Base-by-base conservation (phyloP, 78 protist species). In the Dictyostelium citrinum region DNA sequence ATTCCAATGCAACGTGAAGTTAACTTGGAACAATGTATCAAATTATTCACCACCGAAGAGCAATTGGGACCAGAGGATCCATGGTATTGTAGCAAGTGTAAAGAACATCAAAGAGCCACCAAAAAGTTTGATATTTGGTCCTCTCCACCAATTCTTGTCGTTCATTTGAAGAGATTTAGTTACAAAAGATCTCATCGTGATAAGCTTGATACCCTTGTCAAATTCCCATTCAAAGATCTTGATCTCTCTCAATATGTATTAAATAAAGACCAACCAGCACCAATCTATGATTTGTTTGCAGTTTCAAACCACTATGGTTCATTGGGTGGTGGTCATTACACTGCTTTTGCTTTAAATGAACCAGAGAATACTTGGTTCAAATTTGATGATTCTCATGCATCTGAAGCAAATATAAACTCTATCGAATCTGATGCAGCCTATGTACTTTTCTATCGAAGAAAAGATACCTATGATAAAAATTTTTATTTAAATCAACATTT, bases 271-370 rank as follows among this genome's bases (percentile, higher is more conserved):
- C 81, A 84, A 29, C 49, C 78, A n/a, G 27, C 71, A 12, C 72
- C 95, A 51, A 67, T 91, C 35, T 98, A 98, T 55, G 98, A 97
- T 17, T 90, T 98, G 17, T 93, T 46, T 45, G 99, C 98, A 7
- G 98, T 98, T 0, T 92, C 96, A 22, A 96, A 98, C 51, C 99
- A 98, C 92, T 92, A n/a, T 33, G 99, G 99, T 60, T 41, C 91
- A 7, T 1, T 95, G 12, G 96, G 96, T 37, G 97, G 98, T 22
- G 99, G 99, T 22, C 99, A 98, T 84, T 98, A 98, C 96, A 98
- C 98, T 8, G 99, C 99, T 11, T 91, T 37, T 45, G 98, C 98
- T 33, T 64, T 92, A 83, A 91, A 96, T 72, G 55, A 45, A 29
- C 72, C 68, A 20, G 90, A 61, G 39, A 92, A 92, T 29, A 70